Percentiles rank a stretch among this genome's conserved stretches.
Conservation (phyloP, 2,329 filamentous ascomycete genomes). For the Fusarium pseudonygamai region DNA sequence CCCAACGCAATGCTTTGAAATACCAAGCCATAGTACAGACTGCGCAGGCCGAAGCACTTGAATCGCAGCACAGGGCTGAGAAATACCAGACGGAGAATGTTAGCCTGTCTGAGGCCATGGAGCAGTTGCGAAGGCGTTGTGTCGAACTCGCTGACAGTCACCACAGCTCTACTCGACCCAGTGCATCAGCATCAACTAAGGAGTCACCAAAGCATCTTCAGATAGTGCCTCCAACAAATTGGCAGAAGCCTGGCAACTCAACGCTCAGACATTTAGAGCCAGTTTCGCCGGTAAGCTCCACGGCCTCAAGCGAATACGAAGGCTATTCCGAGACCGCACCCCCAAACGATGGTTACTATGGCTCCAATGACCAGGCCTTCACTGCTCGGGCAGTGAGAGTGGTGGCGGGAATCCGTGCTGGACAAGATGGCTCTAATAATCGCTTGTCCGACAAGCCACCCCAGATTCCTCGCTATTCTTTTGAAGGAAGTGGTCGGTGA, state of each 20-base stretch:
- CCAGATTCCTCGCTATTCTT: background rate
- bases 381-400: background rate
- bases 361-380: background rate
- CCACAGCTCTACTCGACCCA: background rate
- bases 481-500: background rate
- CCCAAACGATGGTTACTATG: background rate
- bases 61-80: background rate
- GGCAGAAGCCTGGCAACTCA: background rate
- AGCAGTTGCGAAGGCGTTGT: background rate
- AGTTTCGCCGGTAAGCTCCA: background rate
- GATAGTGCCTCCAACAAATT: background rate
- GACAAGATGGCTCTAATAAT: background rate
- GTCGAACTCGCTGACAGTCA: background rate
- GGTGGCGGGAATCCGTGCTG: background rate
- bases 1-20: background rate
- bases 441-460: background rate
- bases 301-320: background rate
- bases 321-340: background rate
- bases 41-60: background rate
- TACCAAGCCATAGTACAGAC: background rate
- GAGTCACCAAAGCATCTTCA: background rate
- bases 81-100: background rate
- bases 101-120: background rate
- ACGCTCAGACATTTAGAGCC: background rate
- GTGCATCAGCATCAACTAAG: background rate